Base-by-base conservation (phyloP, 1,139 yeast species). In the Lodderomyces theae region DNA sequence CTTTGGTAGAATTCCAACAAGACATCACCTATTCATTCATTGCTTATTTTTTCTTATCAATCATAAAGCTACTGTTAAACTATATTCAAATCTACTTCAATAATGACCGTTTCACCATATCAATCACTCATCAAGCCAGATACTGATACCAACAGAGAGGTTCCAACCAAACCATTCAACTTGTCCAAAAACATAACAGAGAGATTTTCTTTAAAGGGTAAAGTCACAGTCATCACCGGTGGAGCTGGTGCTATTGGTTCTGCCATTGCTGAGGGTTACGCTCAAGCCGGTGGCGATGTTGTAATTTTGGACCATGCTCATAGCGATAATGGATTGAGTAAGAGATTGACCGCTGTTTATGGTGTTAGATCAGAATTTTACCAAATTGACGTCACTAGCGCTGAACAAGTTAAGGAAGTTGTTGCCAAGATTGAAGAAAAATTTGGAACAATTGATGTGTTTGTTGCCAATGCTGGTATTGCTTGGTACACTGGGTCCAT, bases 391-490 rank as follows among this genome's bases (percentile, higher is more conserved):
- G 77, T 87, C 35, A 74, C 86, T 18, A 75, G 78, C 46, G 66
- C 76, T 30, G 75, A 72, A 13, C 72, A 71, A 19, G 90, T 85
- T 22, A 75, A 76, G 51, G 54, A 56, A 32, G 79, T 81, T 5
- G 67, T 86, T 39, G 57, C 60, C 19, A 71, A 73, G 51, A 81
- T 82, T 44, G 77, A 71, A 47, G 52, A 66, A 48, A 94, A 86
- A 51, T 87, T 87, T 60, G 78, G 78, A 22, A 75, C 77, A 42
- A 79, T 87, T 49, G 95, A 87, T 58, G 74, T 85, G 23, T 82
- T 86, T 58, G 90, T 87, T 22, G 92, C 95, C 56, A 87, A 87
- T 60, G 95, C 96, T 15, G 96, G 96, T 45, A 77, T 85, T 33
- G 85, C 88, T 13, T 86, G 94, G 92, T 74, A 79, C 35, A 76